phyloP scores from a whole-genome alignment of 164 flowering plant genomes.

The Saururus chinensis region DNA sequence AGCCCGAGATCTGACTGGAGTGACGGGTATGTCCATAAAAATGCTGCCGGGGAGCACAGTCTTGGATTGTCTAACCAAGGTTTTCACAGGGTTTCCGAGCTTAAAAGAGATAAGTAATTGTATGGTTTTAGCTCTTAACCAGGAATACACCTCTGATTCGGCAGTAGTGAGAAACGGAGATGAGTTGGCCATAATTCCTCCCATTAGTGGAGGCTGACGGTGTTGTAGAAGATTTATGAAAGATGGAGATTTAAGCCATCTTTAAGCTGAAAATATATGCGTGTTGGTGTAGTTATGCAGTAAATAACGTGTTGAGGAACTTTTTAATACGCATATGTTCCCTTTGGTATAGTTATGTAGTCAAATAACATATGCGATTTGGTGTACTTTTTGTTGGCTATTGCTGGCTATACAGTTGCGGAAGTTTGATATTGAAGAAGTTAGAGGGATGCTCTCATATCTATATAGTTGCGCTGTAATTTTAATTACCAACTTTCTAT shows the following conservation, averaged over 20 bases:
- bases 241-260: not conserved
- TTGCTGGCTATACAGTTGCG: too few relatives aligned
- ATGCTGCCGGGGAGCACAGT: slow-evolving; percentile 64
- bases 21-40: slow-evolving; percentile 41
- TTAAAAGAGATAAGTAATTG: slow-evolving; percentile 63
- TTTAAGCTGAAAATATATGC: too few relatives aligned
- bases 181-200: slow-evolving; percentile 95
- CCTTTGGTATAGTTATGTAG: too few relatives aligned
- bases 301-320: too few relatives aligned
- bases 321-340: too few relatives aligned
- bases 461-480: too few relatives aligned
- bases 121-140: slow-evolving; percentile 80
- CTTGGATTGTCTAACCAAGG: slow-evolving; percentile 51
- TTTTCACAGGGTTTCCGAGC: slow-evolving; percentile 46
- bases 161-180: slow-evolving; percentile 52
- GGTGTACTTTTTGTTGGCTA: too few relatives aligned
- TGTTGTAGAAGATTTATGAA: not conserved
- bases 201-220: slow-evolving; percentile 84
- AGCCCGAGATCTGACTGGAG: slow-evolving; percentile 83
- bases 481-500: too few relatives aligned
- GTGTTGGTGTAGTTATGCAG: too few relatives aligned
- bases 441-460: too few relatives aligned
- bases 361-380: too few relatives aligned
- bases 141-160: slow-evolving; percentile 61
- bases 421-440: too few relatives aligned